These are phyloP conservation scores for Thelephora ganbajun DNA, from an alignment of 768 basidiomycete species.

Conservation along the genomic window DNA sequence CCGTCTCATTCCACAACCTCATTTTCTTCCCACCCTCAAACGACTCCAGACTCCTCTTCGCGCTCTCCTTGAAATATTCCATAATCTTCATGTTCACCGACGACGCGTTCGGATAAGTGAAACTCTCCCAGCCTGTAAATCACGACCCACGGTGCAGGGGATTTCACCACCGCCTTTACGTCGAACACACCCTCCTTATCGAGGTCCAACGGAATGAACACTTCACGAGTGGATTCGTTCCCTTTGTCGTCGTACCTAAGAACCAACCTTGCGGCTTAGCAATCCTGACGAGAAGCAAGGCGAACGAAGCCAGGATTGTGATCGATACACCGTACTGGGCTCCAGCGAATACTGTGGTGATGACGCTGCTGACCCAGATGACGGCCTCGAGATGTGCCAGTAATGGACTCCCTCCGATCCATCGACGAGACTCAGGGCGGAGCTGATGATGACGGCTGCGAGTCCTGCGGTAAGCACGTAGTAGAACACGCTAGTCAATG, in stretches of 20 bases:
- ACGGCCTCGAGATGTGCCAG: constrained; percentile 88
- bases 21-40: constrained; percentile 41
- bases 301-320: constrained; percentile 63
- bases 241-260: constrained; percentile 48
- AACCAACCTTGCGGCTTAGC: constrained; percentile 82
- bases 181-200: constrained; percentile 34
- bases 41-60: constrained; percentile 58
- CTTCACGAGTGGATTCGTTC: constrained; percentile 34
- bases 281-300: constrained; percentile 75
- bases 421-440: constrained; percentile 76
- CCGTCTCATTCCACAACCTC: constrained; percentile 84
- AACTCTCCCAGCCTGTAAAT: constrained; percentile 82
- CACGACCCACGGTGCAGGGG: constrained; percentile 73
- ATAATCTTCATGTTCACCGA: constrained; percentile 52
- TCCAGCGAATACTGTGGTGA: constrained; percentile 78
- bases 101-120: constrained; percentile 64
- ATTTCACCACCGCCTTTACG: constrained; percentile 49
- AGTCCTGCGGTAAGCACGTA: constrained; percentile 73
- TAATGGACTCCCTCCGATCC: constrained; percentile 75
- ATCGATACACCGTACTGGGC: constrained; percentile 88
- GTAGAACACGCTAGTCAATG: constrained; percentile 81
- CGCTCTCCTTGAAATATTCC: constrained; percentile 60
- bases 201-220: constrained; percentile 61
- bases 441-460: constrained; percentile 87
- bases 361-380: constrained; percentile 75